These are phyloP conservation scores for Fusarium nelsonii DNA, from an alignment of 2,329 filamentous ascomycete species.

Conservation along the genomic window DNA sequence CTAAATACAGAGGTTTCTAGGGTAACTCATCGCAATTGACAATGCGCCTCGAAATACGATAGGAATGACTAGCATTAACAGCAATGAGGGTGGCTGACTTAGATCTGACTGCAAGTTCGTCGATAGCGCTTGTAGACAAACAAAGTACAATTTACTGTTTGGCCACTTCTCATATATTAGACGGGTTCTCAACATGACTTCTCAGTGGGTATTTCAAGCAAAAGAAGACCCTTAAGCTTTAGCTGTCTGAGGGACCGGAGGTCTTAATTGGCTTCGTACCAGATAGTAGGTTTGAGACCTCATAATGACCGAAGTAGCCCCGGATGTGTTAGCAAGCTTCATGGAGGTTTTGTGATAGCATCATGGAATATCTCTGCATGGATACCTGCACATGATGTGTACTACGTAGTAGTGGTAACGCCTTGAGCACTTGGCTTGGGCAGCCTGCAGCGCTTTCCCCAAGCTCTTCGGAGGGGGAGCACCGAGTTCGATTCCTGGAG, in stretches of 20 bases:
- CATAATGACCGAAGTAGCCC: not conserved
- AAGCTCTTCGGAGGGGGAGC: too few relatives aligned
- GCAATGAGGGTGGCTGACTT: not conserved
- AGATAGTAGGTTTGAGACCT: not conserved
- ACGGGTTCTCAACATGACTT: not conserved
- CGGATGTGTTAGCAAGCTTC: not conserved
- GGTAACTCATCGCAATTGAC: not conserved
- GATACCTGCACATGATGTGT: too few relatives aligned
- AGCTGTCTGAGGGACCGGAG: not conserved
- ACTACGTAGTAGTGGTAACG: too few relatives aligned
- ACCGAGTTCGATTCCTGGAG: too few relatives aligned
- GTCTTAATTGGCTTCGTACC: not conserved
- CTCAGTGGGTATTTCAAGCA: not conserved
- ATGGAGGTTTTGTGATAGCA: too few relatives aligned
- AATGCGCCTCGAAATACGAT: not conserved
- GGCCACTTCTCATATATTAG: not conserved
- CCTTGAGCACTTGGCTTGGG: too few relatives aligned
- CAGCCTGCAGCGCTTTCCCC: too few relatives aligned
- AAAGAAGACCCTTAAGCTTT: not conserved
- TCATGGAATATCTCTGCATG: too few relatives aligned
- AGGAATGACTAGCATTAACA: not conserved
- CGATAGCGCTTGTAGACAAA: not conserved
- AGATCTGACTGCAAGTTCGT: too few relatives aligned
- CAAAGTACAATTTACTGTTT: not conserved
- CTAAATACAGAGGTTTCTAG: not conserved